These are phyloP conservation scores for Aspergillus aculeatus DNA, from an alignment of 2,329 filamentous ascomycete genomes.

Conservation along the genomic window DNA sequence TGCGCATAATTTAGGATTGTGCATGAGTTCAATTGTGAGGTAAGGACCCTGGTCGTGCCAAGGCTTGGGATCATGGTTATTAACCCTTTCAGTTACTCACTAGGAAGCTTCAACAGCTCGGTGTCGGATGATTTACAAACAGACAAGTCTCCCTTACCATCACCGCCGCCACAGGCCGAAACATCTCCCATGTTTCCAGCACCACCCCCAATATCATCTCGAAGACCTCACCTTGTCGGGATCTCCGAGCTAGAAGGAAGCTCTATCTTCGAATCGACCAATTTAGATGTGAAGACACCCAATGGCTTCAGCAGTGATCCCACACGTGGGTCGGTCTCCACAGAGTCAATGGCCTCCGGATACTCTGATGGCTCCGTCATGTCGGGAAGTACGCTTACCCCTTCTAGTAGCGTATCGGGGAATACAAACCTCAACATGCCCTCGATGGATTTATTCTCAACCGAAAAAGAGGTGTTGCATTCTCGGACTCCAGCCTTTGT, in stretches of 20 bases:
- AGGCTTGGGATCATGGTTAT: neutral
- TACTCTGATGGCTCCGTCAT: conserved; percentile 18
- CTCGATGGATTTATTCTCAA: neutral
- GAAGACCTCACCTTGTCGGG: neutral
- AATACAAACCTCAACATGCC: neutral
- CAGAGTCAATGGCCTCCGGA: conserved; percentile 19
- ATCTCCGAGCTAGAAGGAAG: neutral
- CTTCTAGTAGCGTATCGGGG: conserved; percentile 9
- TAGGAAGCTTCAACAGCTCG: conserved; percentile 23
- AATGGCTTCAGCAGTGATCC: neutral
- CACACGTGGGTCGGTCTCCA: conserved; percentile 18
- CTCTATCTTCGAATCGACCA: neutral
- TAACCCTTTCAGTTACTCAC: conserved; percentile 21
- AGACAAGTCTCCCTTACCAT: conserved; percentile 12
- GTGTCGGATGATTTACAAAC: conserved; percentile 23
- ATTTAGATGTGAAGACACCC: neutral
- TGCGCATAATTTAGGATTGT: conserved; percentile 30
- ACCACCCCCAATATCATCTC: neutral
- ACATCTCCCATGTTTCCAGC: neutral
- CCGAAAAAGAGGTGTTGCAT: conserved; percentile 1
- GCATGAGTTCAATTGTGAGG: conserved; percentile 29
- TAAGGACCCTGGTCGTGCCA: conserved; percentile 11
- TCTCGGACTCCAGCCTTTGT: neutral
- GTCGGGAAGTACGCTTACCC: conserved; percentile 7
- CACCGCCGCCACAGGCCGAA: neutral